These are phyloP conservation scores for Coemansia sp. DNA, from an alignment of 192 early-diverging fungal genomes.

Conservation along the genomic window DNA sequence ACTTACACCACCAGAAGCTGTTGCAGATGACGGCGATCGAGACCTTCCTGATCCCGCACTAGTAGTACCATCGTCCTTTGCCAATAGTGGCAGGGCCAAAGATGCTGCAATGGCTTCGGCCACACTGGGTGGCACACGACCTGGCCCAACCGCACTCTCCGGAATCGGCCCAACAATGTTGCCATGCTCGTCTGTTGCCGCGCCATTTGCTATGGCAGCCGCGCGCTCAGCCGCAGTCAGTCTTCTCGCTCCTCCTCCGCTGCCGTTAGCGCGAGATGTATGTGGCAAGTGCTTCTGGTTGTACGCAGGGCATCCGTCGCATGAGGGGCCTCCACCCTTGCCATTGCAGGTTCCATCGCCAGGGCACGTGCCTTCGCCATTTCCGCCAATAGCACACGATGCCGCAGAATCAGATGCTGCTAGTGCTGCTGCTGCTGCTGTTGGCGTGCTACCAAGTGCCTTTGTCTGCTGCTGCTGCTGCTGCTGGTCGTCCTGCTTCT, in stretches of 20 bases:
- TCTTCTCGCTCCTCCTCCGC: slow-evolving; percentile 18
- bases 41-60: background rate
- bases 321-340: slow-evolving; percentile 67
- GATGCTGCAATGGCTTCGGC: slow-evolving; percentile 33
- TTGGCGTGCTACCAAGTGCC: too few relatives aligned
- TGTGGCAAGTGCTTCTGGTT: slow-evolving; percentile 62
- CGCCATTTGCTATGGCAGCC: slow-evolving; percentile 54
- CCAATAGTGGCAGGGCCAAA: background rate
- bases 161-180: slow-evolving; percentile 52
- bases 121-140: slow-evolving; percentile 37
- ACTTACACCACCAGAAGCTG: background rate
- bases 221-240: slow-evolving; percentile 52
- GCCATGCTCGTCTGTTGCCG: slow-evolving; percentile 49
- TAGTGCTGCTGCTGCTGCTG: background rate
- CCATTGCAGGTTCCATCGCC: slow-evolving; percentile 79
- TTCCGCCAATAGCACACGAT: background rate
- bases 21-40: background rate
- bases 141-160: slow-evolving; percentile 34
- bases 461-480: background rate
- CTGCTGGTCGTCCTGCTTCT: slow-evolving; percentile 21
- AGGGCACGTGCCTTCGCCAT: slow-evolving; percentile 63
- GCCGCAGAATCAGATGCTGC: background rate
- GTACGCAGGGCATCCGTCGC: slow-evolving; percentile 73
- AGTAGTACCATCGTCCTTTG: background rate
- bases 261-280: slow-evolving; percentile 18